phyloP scores from a whole-genome alignment of 306 rosid species.

The Dalbergia oliveri region DNA sequence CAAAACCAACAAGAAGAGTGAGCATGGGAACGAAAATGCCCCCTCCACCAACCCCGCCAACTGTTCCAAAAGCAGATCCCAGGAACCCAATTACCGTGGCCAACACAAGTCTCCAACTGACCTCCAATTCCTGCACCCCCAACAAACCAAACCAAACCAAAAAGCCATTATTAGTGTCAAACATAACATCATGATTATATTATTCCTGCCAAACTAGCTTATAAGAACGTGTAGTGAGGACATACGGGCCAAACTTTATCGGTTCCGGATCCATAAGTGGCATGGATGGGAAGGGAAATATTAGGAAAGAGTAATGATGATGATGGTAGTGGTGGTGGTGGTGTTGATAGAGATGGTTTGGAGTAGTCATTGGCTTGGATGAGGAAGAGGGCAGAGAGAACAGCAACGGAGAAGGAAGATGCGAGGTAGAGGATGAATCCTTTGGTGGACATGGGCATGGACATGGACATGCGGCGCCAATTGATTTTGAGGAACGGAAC shows the following conservation, averaged over 20 bases:
- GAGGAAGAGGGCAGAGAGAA: conserved; percentile 63
- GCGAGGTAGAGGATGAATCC: conserved; percentile 67
- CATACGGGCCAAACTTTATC: conserved; percentile 76
- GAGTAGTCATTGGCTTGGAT: neutral
- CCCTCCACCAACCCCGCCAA: conserved; percentile 97
- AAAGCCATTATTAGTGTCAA: too few relatives aligned
- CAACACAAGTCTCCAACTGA: conserved; percentile 71
- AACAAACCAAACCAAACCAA: neutral
- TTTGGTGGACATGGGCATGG: conserved; percentile 50
- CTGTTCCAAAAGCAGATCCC: conserved; percentile 95
- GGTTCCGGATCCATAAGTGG: conserved; percentile 33
- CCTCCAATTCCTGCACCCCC: conserved; percentile 65
- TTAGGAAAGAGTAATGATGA: neutral
- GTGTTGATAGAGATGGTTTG: conserved; percentile 5
- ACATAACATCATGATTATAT: too few relatives aligned
- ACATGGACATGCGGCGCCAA: conserved; percentile 32
- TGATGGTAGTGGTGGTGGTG: conserved; percentile 5
- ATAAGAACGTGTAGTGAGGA: neutral
- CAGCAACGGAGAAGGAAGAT: conserved; percentile 59
- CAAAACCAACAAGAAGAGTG: conserved; percentile 86
- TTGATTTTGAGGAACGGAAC: neutral
- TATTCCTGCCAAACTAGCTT: neutral
- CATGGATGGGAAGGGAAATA: conserved; percentile 2
- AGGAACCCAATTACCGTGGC: conserved; percentile 84
- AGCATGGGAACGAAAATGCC: conserved; percentile 99